phyloP scores from a whole-genome alignment of 164 flowering plant species.

The Vitis labrusca region DNA sequence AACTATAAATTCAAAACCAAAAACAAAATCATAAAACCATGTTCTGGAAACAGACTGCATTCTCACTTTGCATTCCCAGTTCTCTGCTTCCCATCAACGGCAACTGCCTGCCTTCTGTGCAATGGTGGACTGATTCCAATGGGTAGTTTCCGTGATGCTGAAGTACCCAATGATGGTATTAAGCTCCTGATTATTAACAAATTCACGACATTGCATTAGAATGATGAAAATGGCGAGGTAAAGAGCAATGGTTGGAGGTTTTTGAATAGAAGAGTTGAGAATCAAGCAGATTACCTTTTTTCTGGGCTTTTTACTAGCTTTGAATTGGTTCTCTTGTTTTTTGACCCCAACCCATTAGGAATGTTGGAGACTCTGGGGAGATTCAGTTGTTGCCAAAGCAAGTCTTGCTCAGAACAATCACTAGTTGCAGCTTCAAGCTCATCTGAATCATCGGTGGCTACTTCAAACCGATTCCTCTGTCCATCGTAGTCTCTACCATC shows the following conservation, averaged over 20 bases:
- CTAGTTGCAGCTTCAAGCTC: slow-evolving; percentile 51
- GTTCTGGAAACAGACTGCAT: neutral
- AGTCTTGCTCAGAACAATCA: slow-evolving; percentile 57
- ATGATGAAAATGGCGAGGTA: neutral
- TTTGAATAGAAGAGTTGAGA: neutral
- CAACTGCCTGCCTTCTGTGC: slow-evolving; percentile 22
- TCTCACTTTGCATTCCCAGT: slow-evolving; percentile 22
- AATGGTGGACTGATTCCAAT: slow-evolving; percentile 27
- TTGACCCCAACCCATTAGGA: slow-evolving; percentile 34
- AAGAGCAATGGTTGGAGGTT: neutral
- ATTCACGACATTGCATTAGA: neutral
- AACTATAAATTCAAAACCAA: slow-evolving; percentile 13
- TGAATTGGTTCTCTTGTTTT: slow-evolving; percentile 27
- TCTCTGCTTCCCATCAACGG: slow-evolving; percentile 37
- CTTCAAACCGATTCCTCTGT: slow-evolving; percentile 23
- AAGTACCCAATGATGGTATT: slow-evolving; percentile 42
- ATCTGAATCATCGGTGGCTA: slow-evolving; percentile 40
- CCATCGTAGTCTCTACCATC: slow-evolving; percentile 41
- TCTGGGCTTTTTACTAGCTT: slow-evolving; percentile 34
- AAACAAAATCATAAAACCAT: neutral
- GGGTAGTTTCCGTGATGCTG: slow-evolving; percentile 33
- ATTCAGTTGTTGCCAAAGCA: slow-evolving; percentile 31
- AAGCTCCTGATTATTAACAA: slow-evolving; percentile 29
- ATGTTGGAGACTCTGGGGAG: slow-evolving; percentile 26
- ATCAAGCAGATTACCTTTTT: slow-evolving; percentile 26